These are phyloP conservation scores for Argentina anserina DNA, from an alignment of 306 rosid genomes.

Conservation along the genomic window DNA sequence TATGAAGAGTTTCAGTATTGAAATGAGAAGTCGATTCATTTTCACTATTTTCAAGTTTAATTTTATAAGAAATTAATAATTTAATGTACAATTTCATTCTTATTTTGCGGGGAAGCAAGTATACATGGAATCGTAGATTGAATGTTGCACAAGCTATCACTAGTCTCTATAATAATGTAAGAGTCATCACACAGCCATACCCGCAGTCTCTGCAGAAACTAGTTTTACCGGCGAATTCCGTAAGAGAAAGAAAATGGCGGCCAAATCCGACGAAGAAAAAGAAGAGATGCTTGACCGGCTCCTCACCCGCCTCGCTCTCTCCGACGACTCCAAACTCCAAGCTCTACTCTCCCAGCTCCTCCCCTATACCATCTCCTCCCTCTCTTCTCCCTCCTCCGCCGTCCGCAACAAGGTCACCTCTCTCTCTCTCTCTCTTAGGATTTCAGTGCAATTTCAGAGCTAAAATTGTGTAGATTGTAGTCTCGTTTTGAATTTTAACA, in stretches of 20 bases:
- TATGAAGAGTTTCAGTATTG: no score
- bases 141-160: background rate
- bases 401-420: slow-evolving; percentile 75
- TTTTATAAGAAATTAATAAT: no score
- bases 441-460: background rate
- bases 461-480: background rate
- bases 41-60: no score
- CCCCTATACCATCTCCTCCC: slow-evolving; percentile 75
- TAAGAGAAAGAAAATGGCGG: slow-evolving; percentile 54
- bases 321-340: slow-evolving; percentile 86
- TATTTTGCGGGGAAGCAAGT: no score
- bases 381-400: slow-evolving; percentile 53
- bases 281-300: slow-evolving; percentile 85
- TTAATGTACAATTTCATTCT: no score
- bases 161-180: no score
- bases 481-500: background rate
- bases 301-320: slow-evolving; percentile 86
- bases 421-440: slow-evolving; percentile 9
- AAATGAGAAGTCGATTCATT: no score
- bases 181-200: background rate
- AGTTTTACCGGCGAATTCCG: background rate
- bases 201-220: background rate
- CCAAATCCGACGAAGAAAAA: slow-evolving; percentile 57
- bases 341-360: slow-evolving; percentile 75
- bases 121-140: no score